These are phyloP conservation scores for Chionographis japonica DNA, from an alignment of 106 monocot genomes.

Conservation along the genomic window DNA sequence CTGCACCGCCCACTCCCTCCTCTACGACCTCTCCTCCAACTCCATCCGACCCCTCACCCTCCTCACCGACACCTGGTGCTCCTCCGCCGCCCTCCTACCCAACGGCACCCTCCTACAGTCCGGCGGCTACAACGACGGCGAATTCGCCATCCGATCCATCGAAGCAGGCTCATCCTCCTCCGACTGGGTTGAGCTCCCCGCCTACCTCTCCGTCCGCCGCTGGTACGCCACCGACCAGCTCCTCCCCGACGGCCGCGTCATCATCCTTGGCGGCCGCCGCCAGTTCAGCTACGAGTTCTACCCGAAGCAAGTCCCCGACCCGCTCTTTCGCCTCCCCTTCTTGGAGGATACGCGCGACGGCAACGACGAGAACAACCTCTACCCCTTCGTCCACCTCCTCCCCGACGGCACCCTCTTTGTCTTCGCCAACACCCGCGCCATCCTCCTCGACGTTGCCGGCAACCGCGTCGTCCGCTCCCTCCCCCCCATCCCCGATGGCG, in stretches of 20 bases:
- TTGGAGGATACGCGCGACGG: conserved; percentile 28
- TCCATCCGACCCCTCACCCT: conserved; percentile 20
- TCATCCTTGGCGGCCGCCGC: conserved; percentile 34
- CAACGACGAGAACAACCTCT: conserved; percentile 43
- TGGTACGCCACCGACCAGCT: conserved; percentile 39
- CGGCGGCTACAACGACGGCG: conserved; percentile 36
- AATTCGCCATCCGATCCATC: conserved; percentile 25
- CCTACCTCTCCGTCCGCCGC: conserved; percentile 22
- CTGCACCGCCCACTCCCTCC: conserved; percentile 48
- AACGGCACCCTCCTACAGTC: conserved; percentile 36
- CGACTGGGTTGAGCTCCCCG: conserved; percentile 25
- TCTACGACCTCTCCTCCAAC: conserved; percentile 14
- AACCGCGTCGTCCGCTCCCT: conserved; percentile 12
- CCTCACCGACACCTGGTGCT: conserved; percentile 37
- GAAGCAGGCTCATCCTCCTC: neutral
- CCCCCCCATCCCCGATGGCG: conserved; percentile 18
- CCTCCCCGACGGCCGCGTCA: conserved; percentile 27
- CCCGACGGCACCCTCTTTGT: conserved; percentile 44
- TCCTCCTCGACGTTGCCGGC: conserved; percentile 21
- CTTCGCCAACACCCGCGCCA: conserved; percentile 43
- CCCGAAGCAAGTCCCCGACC: conserved; percentile 4
- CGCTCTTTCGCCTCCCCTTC: conserved; percentile 17
- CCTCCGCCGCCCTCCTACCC: conserved; percentile 39
- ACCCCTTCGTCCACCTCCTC: conserved; percentile 55
- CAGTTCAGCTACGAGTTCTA: conserved; percentile 43